These are phyloP conservation scores for Pythium rishiriense DNA, from an alignment of 352 stramenopile genomes.

Conservation along the genomic window DNA sequence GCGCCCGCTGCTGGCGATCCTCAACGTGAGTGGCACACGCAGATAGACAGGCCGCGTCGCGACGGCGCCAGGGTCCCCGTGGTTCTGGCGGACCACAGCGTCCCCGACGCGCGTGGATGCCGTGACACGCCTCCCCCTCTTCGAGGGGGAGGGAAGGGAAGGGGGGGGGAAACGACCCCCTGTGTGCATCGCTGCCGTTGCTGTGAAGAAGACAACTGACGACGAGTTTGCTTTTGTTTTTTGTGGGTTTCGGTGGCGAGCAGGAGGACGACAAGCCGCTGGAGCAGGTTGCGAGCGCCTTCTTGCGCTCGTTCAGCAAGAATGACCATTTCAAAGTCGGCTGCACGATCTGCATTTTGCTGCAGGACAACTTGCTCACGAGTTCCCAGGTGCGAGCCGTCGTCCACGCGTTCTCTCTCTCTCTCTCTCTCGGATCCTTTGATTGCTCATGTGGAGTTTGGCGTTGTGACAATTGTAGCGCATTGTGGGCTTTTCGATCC, in stretches of 20 bases:
- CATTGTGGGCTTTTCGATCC: constrained; percentile 84
- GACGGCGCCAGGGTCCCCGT: background rate
- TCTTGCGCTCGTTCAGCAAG: constrained; percentile 82
- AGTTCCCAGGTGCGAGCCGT: constrained; percentile 67
- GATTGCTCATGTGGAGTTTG: too few relatives aligned
- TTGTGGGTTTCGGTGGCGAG: too few relatives aligned
- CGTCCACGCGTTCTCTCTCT: too few relatives aligned
- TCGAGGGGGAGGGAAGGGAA: too few relatives aligned
- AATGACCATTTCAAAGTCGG: constrained; percentile 91
- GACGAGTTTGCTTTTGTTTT: too few relatives aligned
- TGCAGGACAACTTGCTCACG: constrained; percentile 91
- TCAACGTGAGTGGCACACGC: constrained; percentile 63
- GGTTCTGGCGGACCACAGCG: too few relatives aligned
- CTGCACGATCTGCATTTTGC: constrained; percentile 88
- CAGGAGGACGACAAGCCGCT: constrained; percentile 86
- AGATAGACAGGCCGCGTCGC: background rate
- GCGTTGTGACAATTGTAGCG: constrained; percentile 31
- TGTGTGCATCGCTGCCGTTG: too few relatives aligned
- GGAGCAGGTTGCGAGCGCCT: constrained; percentile 67
- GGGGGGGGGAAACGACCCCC: too few relatives aligned
- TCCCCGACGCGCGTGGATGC: too few relatives aligned
- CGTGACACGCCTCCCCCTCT: too few relatives aligned
- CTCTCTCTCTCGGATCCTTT: background rate
- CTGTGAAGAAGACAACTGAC: too few relatives aligned
- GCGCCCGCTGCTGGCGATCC: constrained; percentile 73